Evolutionary conservation across 1,139 yeast species (phyloP).

Genomic region (Petasospora fabianii): DNA sequence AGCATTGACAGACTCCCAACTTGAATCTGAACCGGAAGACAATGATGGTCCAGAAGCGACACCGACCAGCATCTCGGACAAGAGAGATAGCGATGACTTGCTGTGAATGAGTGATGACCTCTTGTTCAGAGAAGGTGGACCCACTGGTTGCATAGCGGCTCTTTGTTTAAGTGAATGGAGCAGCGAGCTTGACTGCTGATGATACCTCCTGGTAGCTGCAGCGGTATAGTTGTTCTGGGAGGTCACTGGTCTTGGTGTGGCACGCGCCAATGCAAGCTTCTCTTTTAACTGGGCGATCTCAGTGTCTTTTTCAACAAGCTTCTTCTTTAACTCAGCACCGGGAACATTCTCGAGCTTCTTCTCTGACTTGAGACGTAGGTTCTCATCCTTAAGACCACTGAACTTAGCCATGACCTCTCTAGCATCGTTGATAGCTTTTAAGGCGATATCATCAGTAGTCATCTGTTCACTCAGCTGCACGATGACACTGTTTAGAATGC

Average conservation of each 20-base stretch:
- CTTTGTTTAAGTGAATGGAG: slow-evolving; percentile 15
- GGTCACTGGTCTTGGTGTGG: neutral
- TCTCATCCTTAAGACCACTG: slow-evolving; percentile 63
- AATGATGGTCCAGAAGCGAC: too few species aligned
- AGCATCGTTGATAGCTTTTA: slow-evolving; percentile 68
- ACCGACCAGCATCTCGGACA: slow-evolving; percentile 2
- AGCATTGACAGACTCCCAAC: slow-evolving; percentile 11
- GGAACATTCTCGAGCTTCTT: slow-evolving; percentile 25
- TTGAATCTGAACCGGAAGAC: slow-evolving; percentile 5
- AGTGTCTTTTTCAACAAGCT: slow-evolving; percentile 32
- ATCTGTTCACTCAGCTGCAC: slow-evolving; percentile 67
- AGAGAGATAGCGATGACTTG: slow-evolving; percentile 7
- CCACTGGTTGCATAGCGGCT: neutral
- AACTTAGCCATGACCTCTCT: slow-evolving; percentile 53
- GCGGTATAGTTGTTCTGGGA: neutral
- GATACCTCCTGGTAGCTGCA: slow-evolving; percentile 5
- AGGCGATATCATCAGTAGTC: slow-evolving; percentile 82
- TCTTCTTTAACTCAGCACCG: slow-evolving; percentile 54
- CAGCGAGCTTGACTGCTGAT: slow-evolving; percentile 9
- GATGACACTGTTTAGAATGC: slow-evolving; percentile 72
- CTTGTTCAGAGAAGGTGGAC: neutral
- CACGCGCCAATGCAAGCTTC: slow-evolving; percentile 4
- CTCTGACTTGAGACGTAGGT: slow-evolving; percentile 36
- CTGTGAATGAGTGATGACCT: slow-evolving; percentile 11
- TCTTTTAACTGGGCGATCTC: slow-evolving; percentile 32